Percentiles rank a stretch among this genome's conserved stretches.
These are phyloP conservation scores for Ceratocystis alfenasii DNA, from an alignment of 2,329 filamentous ascomycete genomes.

Conservation along the genomic window DNA sequence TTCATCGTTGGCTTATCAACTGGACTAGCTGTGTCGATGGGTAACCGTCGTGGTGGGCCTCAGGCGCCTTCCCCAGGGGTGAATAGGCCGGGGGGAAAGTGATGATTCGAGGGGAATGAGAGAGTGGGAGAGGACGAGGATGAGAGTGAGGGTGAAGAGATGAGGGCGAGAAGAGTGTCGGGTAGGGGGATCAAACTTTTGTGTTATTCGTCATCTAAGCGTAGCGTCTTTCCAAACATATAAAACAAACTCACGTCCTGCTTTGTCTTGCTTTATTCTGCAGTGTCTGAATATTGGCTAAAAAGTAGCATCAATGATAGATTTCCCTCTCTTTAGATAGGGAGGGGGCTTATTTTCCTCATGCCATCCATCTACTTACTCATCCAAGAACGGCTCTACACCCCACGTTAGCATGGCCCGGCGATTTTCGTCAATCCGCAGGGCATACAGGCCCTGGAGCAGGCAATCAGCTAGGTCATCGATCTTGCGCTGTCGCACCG, in stretches of 20 bases:
- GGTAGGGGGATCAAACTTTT: not conserved
- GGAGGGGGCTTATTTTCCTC: not conserved
- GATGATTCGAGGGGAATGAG: not conserved
- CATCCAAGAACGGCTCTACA: constrained; percentile 9
- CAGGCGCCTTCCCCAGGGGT: not conserved
- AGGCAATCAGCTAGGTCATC: constrained; percentile 19
- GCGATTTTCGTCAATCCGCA: constrained; percentile 17
- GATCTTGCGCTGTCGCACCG: constrained; percentile 7
- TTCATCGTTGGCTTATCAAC: constrained; percentile 20
- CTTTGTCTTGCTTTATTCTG: not conserved
- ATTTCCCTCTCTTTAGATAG: not conserved
- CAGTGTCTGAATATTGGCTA: not conserved
- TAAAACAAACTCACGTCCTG: not conserved
- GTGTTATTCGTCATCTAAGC: not conserved
- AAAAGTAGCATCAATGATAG: not conserved
- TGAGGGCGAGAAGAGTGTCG: not conserved
- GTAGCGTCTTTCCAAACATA: not conserved
- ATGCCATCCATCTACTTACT: not conserved
- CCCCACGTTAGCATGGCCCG: constrained; percentile 6
- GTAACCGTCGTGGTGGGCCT: not conserved
- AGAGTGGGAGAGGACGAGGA: not conserved
- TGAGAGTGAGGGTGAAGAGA: not conserved
- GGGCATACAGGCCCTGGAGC: constrained; percentile 14
- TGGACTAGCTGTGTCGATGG: constrained; percentile 20
- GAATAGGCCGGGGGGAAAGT: not conserved